Evolutionary conservation across 805 yeast species (phyloP).

Genomic region (Komagataella mondaviorum): DNA sequence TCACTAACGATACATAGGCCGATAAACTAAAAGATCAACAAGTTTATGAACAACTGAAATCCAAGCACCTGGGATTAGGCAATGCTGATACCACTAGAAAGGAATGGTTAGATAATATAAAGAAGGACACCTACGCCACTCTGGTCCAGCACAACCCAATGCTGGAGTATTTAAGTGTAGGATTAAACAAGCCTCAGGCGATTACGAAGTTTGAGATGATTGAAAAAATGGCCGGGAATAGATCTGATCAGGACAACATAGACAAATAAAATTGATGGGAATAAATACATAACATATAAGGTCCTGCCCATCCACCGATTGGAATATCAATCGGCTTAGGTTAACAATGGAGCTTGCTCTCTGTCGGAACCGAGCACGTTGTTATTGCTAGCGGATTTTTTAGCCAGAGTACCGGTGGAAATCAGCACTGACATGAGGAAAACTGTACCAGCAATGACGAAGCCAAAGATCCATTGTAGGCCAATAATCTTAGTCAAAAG

Average conservation of each 20-base stretch:
- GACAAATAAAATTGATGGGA: neutral
- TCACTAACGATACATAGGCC: constrained; percentile 25
- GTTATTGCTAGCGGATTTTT: constrained; percentile 2
- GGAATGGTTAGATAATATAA: constrained; percentile 59
- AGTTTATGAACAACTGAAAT: constrained; percentile 37
- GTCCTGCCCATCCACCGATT: neutral
- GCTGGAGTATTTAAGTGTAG: constrained; percentile 39
- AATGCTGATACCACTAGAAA: constrained; percentile 52
- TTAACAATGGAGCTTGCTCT: constrained; percentile 21
- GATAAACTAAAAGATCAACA: constrained; percentile 52
- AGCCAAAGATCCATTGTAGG: constrained; percentile 79
- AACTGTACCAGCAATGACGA: constrained; percentile 45
- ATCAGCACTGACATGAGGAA: constrained; percentile 35
- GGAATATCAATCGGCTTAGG: constrained; percentile 5
- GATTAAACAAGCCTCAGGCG: constrained; percentile 29
- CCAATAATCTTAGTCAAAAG: constrained; percentile 56
- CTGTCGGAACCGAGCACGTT: constrained; percentile 1
- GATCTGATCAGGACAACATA: neutral
- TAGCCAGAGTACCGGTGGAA: constrained; percentile 21
- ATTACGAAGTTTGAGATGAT: constrained; percentile 18
- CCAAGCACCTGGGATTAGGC: constrained; percentile 67
- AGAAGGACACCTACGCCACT: constrained; percentile 52
- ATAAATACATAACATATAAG: constrained; percentile 1
- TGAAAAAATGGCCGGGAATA: constrained; percentile 24
- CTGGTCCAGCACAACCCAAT: constrained; percentile 45